These are phyloP conservation scores for Plasmodium reichenowi DNA, from an alignment of 169 alveolate genomes.

Conservation along the genomic window DNA sequence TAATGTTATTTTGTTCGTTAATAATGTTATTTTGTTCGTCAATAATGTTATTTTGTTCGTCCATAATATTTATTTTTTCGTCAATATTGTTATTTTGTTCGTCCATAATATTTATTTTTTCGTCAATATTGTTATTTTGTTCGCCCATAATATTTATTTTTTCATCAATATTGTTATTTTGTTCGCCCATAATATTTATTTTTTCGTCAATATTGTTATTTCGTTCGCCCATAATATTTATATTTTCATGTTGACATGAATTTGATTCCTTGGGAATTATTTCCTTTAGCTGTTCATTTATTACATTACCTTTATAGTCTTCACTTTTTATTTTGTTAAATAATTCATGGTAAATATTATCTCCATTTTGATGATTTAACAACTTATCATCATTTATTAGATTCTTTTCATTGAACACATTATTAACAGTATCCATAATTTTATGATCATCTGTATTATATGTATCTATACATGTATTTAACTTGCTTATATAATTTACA, in stretches of 20 bases:
- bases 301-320: slow-evolving; percentile 20
- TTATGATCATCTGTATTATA: background rate
- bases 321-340: slow-evolving; percentile 23
- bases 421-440: background rate
- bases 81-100: too few relatives aligned
- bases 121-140: background rate
- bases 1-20: too few relatives aligned
- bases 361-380: background rate
- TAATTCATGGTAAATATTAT: slow-evolving; percentile 2
- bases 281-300: slow-evolving; percentile 6
- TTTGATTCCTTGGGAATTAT: background rate
- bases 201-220: background rate
- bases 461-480: slow-evolving; percentile 6
- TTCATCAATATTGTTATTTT: background rate
- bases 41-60: background rate
- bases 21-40: background rate
- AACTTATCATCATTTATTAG: too few relatives aligned
- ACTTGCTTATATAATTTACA: background rate
- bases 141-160: background rate
- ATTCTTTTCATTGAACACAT: background rate
- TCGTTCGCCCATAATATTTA: background rate
- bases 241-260: background rate
- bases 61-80: too few relatives aligned
- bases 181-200: background rate
- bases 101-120: background rate